phyloP scores from a whole-genome alignment of 805 yeast species.

The Middelhovenomyces tepae region DNA sequence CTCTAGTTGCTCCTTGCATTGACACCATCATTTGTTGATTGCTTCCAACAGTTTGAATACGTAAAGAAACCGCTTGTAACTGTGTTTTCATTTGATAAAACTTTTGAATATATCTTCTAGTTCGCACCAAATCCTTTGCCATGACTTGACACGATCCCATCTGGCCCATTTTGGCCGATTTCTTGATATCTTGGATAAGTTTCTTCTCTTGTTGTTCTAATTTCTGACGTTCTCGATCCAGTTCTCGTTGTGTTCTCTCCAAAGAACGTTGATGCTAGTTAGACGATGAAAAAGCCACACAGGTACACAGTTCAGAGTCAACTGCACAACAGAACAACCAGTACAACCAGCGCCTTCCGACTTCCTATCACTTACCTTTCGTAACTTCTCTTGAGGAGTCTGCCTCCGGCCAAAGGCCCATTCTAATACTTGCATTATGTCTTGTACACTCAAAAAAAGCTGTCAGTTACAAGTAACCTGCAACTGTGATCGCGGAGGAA shows the following conservation, averaged over 20 bases:
- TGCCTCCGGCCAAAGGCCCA: constrained; percentile 94
- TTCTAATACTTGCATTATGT: constrained; percentile 67
- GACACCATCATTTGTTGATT: constrained; percentile 93
- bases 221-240: constrained; percentile 78
- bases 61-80: constrained; percentile 82
- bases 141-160: constrained; percentile 84
- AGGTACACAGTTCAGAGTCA: constrained; percentile 1
- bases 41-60: constrained; percentile 87
- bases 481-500: no score
- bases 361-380: constrained; percentile 46
- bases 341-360: no score
- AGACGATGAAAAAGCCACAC: constrained; percentile 3
- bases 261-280: constrained; percentile 80
- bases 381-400: constrained; percentile 90
- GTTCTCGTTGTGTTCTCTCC: constrained; percentile 89
- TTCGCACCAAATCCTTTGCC: constrained; percentile 90
- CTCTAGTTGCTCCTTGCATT: constrained; percentile 94
- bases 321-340: constrained; percentile 2
- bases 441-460: no score
- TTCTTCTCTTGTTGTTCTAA: constrained; percentile 89
- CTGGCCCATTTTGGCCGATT: constrained; percentile 85
- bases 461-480: no score
- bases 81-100: constrained; percentile 92
- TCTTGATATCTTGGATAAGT: constrained; percentile 75
- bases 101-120: constrained; percentile 72